Percentiles rank a stretch among this genome's conserved stretches.
Conservation (phyloP, 2,329 filamentous ascomycete genomes). For the Alternaria hordeiaustralica region DNA sequence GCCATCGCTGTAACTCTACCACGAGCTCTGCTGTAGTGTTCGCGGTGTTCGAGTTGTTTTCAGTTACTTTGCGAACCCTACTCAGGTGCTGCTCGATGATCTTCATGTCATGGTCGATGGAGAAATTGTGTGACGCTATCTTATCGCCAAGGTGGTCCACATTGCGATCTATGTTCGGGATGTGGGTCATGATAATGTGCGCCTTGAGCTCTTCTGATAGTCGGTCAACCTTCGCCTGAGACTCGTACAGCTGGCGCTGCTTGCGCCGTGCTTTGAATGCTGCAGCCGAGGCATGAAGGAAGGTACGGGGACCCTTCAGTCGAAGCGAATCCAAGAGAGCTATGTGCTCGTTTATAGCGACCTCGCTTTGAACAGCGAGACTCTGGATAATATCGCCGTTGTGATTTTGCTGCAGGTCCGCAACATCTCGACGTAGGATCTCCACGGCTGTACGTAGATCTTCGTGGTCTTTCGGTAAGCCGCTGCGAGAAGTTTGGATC, state of each 20-base stretch:
- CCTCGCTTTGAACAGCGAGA: no score
- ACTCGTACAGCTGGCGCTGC: neutral
- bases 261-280: no score
- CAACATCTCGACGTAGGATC: no score
- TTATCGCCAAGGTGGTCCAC: neutral
- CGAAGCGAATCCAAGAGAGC: no score
- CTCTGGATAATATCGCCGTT: no score
- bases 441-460: no score
- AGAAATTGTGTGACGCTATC: neutral
- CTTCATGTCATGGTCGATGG: neutral
- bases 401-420: no score
- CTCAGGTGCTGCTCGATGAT: neutral
- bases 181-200: neutral
- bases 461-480: no score
- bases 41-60: neutral
- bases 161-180: constrained; percentile 1
- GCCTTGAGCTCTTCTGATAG: neutral
- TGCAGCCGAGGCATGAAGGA: no score
- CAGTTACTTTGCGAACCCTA: neutral
- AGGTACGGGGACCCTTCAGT: no score
- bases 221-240: neutral
- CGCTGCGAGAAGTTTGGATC: no score
- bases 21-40: neutral
- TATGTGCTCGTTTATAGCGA: no score
- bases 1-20: constrained; percentile 1